phyloP scores from a whole-genome alignment of 2,329 filamentous ascomycete genomes.

The Xylariaceae sp. region DNA sequence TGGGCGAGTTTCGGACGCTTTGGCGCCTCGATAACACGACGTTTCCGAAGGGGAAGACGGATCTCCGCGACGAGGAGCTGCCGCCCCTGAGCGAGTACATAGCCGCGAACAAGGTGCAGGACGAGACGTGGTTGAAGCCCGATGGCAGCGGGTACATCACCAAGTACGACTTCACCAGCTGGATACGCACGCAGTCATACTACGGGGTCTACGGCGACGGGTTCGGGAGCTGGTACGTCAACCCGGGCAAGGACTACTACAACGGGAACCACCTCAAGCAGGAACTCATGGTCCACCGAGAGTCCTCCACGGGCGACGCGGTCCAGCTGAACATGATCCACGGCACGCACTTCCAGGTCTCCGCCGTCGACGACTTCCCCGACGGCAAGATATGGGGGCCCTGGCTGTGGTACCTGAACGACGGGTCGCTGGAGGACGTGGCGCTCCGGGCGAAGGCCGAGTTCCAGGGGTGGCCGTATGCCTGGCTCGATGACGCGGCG shows the following conservation, averaged over 20 bases:
- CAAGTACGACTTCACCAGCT: slow-evolving; percentile 41
- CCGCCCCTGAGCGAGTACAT: slow-evolving; percentile 39
- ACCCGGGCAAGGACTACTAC: slow-evolving; percentile 46
- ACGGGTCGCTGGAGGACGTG: slow-evolving; percentile 41
- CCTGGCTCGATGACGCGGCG: slow-evolving; percentile 40
- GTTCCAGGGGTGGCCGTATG: slow-evolving; percentile 41
- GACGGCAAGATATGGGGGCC: slow-evolving; percentile 40
- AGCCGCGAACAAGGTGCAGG: slow-evolving; percentile 44
- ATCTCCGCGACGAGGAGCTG: slow-evolving; percentile 39
- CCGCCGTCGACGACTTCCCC: slow-evolving; percentile 30
- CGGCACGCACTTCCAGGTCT: slow-evolving; percentile 42
- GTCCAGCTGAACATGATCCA: slow-evolving; percentile 53
- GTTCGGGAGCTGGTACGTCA: slow-evolving; percentile 48
- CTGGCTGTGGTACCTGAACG: slow-evolving; percentile 43
- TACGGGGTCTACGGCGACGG: slow-evolving; percentile 46
- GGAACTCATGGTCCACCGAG: slow-evolving; percentile 48
- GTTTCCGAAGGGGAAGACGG: slow-evolving; percentile 42
- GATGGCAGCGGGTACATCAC: slow-evolving; percentile 44
- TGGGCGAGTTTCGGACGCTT: slow-evolving; percentile 47
- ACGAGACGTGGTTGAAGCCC: slow-evolving; percentile 46
- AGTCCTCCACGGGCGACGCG: slow-evolving; percentile 44
- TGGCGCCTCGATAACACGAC: slow-evolving; percentile 45
- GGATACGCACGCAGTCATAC: slow-evolving; percentile 35
- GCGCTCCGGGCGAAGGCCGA: slow-evolving; percentile 34
- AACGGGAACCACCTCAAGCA: slow-evolving; percentile 50